Conservation (phyloP, 2,329 filamentous ascomycete genomes). For the Fusarium nygamai region DNA sequence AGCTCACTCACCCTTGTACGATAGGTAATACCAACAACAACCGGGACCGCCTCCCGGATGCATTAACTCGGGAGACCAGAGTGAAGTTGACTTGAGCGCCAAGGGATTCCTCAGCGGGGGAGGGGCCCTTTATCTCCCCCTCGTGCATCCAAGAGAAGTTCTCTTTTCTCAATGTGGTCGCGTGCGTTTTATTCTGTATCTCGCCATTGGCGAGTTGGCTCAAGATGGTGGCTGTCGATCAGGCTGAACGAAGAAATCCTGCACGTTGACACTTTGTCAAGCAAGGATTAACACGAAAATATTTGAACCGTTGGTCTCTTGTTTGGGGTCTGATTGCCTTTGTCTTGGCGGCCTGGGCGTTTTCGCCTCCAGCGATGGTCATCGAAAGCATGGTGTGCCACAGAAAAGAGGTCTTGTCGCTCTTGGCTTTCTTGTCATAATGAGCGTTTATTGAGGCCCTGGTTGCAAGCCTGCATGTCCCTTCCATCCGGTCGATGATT, state of each 20-base stretch:
- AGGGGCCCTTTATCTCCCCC: constrained; percentile 13
- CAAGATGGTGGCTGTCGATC: constrained; percentile 4
- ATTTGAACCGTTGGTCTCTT: background rate
- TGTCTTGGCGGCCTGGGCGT: constrained; percentile 31
- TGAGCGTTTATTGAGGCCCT: constrained; percentile 5
- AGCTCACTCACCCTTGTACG: constrained; percentile 7
- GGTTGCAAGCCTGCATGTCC: background rate
- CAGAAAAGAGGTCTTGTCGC: background rate
- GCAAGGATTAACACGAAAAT: constrained; percentile 18
- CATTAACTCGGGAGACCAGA: background rate
- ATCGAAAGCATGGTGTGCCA: constrained; percentile 18
- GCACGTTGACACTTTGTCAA: background rate
- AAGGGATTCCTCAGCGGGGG: constrained; percentile 22
- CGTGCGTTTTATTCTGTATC: constrained; percentile 16
- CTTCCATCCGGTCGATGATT: constrained; percentile 22
- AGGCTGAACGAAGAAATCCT: background rate
- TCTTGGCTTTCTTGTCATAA: constrained; percentile 28
- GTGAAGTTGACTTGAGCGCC: constrained; percentile 7
- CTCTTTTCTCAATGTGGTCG: constrained; percentile 28
- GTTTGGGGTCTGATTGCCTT: background rate
- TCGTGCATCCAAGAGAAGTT: background rate
- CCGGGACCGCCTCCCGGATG: constrained; percentile 8
- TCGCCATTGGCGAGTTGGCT: background rate
- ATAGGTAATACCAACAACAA: background rate
- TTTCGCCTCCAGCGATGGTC: constrained; percentile 12